Percentiles rank a stretch among this genome's conserved stretches.
phyloP scores from a whole-genome alignment of 2,329 filamentous ascomycete species.

The Capronia americana region DNA sequence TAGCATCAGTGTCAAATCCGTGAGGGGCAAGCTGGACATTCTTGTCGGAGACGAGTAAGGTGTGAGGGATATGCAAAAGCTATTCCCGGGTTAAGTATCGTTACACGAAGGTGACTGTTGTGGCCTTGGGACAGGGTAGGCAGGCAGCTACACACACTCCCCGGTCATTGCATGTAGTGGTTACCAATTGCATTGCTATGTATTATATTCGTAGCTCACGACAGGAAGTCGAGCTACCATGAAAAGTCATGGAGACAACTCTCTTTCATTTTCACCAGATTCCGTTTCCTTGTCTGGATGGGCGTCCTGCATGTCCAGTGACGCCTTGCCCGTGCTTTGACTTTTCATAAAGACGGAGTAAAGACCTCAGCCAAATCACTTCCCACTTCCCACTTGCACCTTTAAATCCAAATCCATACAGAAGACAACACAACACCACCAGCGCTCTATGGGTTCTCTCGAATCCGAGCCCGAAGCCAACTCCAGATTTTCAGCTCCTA shows the following conservation, averaged over 20 bases:
- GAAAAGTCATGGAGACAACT: not conserved
- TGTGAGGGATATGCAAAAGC: not conserved
- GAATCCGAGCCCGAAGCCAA: no score
- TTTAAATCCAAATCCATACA: no score
- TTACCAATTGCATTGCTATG: not conserved
- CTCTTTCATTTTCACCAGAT: not conserved
- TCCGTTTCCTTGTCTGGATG: no score
- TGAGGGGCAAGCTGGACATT: constrained; percentile 29
- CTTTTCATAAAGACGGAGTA: no score
- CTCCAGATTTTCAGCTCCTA: no score
- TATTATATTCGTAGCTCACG: not conserved
- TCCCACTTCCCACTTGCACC: no score
- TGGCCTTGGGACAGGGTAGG: not conserved
- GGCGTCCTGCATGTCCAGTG: not conserved
- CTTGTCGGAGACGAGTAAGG: constrained; percentile 30
- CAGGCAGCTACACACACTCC: not conserved
- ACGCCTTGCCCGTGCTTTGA: no score
- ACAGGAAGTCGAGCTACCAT: not conserved
- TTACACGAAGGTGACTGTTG: not conserved
- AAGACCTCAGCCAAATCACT: no score
- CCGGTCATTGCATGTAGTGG: not conserved
- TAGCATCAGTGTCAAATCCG: constrained; percentile 28
- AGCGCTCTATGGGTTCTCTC: no score
- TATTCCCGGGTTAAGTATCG: not conserved
- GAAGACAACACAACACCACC: no score